phyloP scores from a whole-genome alignment of 108 stramenopile genomes.

The Bacterosira constricta region DNA sequence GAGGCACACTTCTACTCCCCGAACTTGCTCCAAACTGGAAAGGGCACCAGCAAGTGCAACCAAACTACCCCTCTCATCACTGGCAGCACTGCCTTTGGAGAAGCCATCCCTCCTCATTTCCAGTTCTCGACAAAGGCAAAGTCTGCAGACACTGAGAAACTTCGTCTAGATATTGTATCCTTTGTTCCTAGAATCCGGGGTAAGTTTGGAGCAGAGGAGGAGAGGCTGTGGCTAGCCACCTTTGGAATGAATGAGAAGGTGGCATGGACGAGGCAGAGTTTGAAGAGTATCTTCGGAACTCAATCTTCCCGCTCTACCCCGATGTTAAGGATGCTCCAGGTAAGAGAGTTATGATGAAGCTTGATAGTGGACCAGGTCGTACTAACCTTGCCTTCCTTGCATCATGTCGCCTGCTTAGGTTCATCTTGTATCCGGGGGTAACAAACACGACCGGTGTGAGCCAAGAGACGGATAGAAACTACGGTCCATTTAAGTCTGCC shows the following conservation, averaged over 20 bases:
- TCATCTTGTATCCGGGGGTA: constrained; percentile 20
- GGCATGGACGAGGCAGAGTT: constrained; percentile 20
- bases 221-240: background rate
- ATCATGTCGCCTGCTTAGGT: background rate
- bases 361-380: constrained; percentile 21
- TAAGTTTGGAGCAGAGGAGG: constrained; percentile 3
- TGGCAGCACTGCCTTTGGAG: constrained; percentile 9
- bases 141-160: too few species aligned
- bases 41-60: background rate
- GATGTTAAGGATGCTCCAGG: constrained; percentile 15
- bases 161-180: too few species aligned
- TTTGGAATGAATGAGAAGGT: constrained; percentile 29
- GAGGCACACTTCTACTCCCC: constrained; percentile 6
- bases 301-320: constrained; percentile 15
- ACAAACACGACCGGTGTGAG: background rate
- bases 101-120: background rate
- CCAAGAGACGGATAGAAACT: constrained; percentile 10
- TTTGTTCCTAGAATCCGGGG: too few species aligned
- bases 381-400: background rate
- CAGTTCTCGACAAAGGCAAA: background rate
- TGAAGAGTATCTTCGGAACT: background rate
- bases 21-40: constrained; percentile 4
- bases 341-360: constrained; percentile 6
- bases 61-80: constrained; percentile 7
- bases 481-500: constrained; percentile 10